Base-by-base conservation (phyloP, 75 land plant genomes). In the Selaginella moellendorffii region DNA sequence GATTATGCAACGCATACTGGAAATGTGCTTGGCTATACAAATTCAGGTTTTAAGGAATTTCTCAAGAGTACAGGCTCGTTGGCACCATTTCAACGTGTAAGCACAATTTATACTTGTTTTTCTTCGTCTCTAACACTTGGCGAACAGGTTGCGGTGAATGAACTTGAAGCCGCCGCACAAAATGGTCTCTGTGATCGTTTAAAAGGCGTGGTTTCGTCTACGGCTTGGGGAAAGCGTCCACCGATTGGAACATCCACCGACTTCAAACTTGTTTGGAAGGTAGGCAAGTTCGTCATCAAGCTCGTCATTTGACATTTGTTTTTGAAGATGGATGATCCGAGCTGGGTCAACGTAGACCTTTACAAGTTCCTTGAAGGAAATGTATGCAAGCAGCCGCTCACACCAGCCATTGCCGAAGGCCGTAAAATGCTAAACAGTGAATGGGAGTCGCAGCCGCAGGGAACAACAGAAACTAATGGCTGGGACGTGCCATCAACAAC, bases 1-100 rank as follows among this genome's bases (percentile, higher is more conserved):
- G 87, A 77, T 54, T 76, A 83, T 54, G 83, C 85, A 83, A 77
- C 95, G 5, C 79, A 71, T 56, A 68, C 82, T 56, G 98, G 98
- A 23, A 77, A 72, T 74, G 72, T 89, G 14, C 66, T 82, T 75
- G 98, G 95, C 17, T 85, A 84, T 53, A 88, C 82, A 31, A 52
- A 71, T 53, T 63, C 76, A 74, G 98, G 98, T 46, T 85, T 72
- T 36, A 77, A 73, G 53, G 83, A 83, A 24, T 64, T 93, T 12
- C 77, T 73, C 29, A 78, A 69, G 0, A 66, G 76, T 19, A 31
- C 82, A 25, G 69, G 81, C 31, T 56, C 81, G 23, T 82, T 82
- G 75, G 90, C 83, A 21, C 98, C 98, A 51, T 83, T 93, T 52
- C 82, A 82, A 12, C 86, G 46, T 56, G 59, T 19, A 9, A 19